Evolutionary conservation across 129 eudicot genomes (phyloP).

Genomic region (Rutidosis leptorrhynchoides): DNA sequence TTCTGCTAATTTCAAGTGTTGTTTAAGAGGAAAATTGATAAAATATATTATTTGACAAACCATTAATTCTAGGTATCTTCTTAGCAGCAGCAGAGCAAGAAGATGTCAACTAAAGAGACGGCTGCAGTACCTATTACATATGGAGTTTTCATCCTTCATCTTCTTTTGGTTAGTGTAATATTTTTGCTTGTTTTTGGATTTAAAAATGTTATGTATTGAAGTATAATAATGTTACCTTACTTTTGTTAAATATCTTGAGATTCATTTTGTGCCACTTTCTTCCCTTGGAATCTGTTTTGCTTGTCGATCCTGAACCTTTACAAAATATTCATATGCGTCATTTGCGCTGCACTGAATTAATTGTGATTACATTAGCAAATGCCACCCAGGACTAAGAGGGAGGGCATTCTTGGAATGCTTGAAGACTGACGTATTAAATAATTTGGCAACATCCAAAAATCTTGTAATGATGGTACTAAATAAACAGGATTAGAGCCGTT

Average conservation of each 20-base stretch:
- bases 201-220: conserved; percentile 26
- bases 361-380: neutral
- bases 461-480: neutral
- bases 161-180: conserved; percentile 16
- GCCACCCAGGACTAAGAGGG: neutral
- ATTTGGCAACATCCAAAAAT: neutral
- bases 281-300: neutral
- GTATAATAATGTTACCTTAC: conserved; percentile 20
- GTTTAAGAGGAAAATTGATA: too few relatives aligned
- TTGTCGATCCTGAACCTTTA: neutral
- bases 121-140: conserved; percentile 15
- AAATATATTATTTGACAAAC: neutral
- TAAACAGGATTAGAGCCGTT: neutral
- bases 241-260: neutral
- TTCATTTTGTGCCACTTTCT: neutral
- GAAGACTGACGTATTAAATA: too few relatives aligned
- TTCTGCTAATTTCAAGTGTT: neutral
- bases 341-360: neutral
- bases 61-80: neutral
- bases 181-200: conserved; percentile 16
- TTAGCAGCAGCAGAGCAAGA: conserved; percentile 23
- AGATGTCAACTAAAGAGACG: conserved; percentile 9
- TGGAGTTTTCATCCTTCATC: conserved; percentile 3
- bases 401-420: too few relatives aligned
- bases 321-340: neutral